Percentiles rank a stretch among this genome's conserved stretches.
Conservation (phyloP, 2,329 filamentous ascomycete genomes). For the Ophiocordyceps camponoti-leonardi region DNA sequence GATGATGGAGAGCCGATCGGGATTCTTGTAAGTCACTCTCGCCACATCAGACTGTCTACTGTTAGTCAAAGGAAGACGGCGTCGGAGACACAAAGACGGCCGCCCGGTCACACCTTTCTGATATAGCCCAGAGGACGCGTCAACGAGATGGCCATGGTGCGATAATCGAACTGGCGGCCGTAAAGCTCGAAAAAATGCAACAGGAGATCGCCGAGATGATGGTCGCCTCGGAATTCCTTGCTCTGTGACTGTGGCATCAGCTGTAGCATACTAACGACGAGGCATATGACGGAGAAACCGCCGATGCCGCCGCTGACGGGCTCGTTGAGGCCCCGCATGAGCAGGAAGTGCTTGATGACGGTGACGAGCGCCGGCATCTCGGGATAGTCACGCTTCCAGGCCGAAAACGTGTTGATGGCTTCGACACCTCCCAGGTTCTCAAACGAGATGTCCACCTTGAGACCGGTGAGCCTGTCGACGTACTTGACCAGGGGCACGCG, state of each 20-base stretch:
- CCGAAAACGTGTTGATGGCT: slow-evolving; percentile 63
- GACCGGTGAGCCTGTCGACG: slow-evolving; percentile 55
- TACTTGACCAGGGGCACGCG: slow-evolving; percentile 91
- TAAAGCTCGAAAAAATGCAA: slow-evolving; percentile 84
- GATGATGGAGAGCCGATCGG: slow-evolving; percentile 64
- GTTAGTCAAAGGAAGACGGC: background rate
- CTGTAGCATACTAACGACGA: slow-evolving; percentile 80
- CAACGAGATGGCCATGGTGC: slow-evolving; percentile 55
- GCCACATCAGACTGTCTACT: slow-evolving; percentile 22
- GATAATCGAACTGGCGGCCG: slow-evolving; percentile 62
- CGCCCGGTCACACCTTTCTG: slow-evolving; percentile 48
- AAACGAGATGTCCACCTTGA: slow-evolving; percentile 88
- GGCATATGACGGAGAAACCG: slow-evolving; percentile 84
- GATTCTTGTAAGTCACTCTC: slow-evolving; percentile 37
- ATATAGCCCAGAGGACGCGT: slow-evolving; percentile 53
- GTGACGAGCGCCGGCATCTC: slow-evolving; percentile 76
- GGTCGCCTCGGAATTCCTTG: slow-evolving; percentile 36
- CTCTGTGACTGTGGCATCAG: slow-evolving; percentile 56
- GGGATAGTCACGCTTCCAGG: slow-evolving; percentile 66
- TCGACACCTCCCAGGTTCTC: slow-evolving; percentile 72
- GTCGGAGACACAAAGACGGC: background rate
- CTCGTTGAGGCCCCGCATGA: slow-evolving; percentile 82
- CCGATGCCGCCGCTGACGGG: slow-evolving; percentile 82
- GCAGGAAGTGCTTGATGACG: slow-evolving; percentile 79
- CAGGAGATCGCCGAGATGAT: slow-evolving; percentile 64